A percentile compares a stretch with the other conserved stretches of the same genome.
phyloP scores from a whole-genome alignment of 2,329 filamentous ascomycete genomes.

The Stachybotrys elegans region DNA sequence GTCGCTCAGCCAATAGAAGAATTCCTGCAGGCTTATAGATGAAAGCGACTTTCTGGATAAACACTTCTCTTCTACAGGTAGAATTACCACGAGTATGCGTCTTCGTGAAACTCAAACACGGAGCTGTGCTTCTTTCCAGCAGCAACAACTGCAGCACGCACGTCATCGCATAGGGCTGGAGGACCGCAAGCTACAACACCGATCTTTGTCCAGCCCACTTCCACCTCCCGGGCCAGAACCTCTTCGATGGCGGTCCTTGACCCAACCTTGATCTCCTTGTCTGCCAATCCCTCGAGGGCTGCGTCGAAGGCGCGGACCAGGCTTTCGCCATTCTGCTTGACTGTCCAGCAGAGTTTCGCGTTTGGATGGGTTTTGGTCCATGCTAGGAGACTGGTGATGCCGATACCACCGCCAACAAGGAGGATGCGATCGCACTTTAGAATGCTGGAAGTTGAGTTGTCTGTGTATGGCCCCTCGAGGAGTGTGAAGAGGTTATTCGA shows the following conservation, averaged over 20 bases:
- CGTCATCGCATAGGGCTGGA: constrained; percentile 32
- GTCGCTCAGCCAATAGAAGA: background rate
- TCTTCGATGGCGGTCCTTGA: constrained; percentile 1
- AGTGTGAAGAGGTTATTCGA: constrained; percentile 25
- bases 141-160: constrained; percentile 15
- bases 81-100: constrained; percentile 3
- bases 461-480: constrained; percentile 33
- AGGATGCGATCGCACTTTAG: constrained; percentile 30
- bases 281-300: constrained; percentile 16
- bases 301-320: constrained; percentile 23
- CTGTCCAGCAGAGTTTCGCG: constrained; percentile 31
- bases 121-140: background rate
- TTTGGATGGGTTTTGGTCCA: constrained; percentile 25
- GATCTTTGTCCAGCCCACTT: constrained; percentile 20
- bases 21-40: background rate
- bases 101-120: background rate
- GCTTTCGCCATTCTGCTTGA: constrained; percentile 17
- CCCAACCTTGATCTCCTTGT: constrained; percentile 31
- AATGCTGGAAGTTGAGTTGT: constrained; percentile 18
- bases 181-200: constrained; percentile 38
- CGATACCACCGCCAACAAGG: constrained; percentile 41
- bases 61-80: no score
- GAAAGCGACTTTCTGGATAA: no score
- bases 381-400: constrained; percentile 38
- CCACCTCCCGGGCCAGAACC: constrained; percentile 26